Base-by-base conservation (phyloP, 1,284 basidiomycete species). In the Cutaneotrichosporon spelunceum region DNA sequence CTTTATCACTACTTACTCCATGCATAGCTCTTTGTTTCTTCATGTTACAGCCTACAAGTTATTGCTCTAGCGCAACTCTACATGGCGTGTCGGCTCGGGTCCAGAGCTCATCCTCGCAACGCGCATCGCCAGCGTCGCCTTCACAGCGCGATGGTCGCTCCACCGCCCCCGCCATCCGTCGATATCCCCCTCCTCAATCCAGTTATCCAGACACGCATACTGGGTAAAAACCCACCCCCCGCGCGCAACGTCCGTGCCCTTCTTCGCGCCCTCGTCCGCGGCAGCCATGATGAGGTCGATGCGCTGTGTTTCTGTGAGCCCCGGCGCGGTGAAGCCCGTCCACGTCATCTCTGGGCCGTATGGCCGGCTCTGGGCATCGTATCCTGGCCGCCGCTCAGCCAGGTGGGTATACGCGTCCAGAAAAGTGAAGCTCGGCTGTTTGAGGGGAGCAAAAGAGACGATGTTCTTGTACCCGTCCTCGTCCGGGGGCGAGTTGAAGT, bases 391-490 rank as follows among this genome's bases (percentile, higher is more conserved):
- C 2, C 68, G 68, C 19, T 61, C 39, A 9, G 39, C 29, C 19
- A 77, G 67, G 52, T 71, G 57, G 8, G 52, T 65, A 63, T 61
- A 76, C 11, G 70, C 64, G 62, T 77, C 75, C 16, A 72, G 62
- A 60, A 77, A 77, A 9, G 68, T 65, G 55, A 71, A 72, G 1
- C 67, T 67, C 29, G 66, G 57, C n/a, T 55, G 60, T 4, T 67
- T 65, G 4, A 74, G 57, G 0, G 70, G 66, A 3, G 66, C 36
- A 2, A 59, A 45, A 10, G 75, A 74, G 10, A 70, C 72, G 45
- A 79, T 72, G 55, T 73, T 69, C 59, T 73, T 69, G 69, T 78
- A 79, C 5, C 77, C 77, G 11, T 69, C 65, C 66, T 78, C 77
- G 6, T 67, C 44, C 1, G 69, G 63, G 6, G 77, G 77, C 9